phyloP scores from a whole-genome alignment of 345 rosid species.

The Crucihimalaya himalaica region DNA sequence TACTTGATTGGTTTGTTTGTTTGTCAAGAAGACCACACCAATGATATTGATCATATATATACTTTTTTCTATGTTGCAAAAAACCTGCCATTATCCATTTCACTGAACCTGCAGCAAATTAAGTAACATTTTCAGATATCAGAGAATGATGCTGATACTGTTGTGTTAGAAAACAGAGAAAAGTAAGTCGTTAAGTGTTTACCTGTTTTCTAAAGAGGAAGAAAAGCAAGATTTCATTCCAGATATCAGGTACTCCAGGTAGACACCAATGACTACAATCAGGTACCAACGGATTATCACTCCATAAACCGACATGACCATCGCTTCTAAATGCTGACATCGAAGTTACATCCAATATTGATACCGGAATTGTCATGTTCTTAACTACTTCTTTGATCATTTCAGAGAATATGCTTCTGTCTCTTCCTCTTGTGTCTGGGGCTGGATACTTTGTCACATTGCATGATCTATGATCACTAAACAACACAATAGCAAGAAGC shows the following conservation, averaged over 20 bases:
- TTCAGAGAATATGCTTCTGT: slow-evolving; percentile 57
- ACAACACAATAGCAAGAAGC: slow-evolving; percentile 15
- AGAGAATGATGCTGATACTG: background rate
- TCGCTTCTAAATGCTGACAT: slow-evolving; percentile 81
- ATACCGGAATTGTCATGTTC: slow-evolving; percentile 64
- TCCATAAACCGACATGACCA: slow-evolving; percentile 86
- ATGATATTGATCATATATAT: too few relatives aligned
- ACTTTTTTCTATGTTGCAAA: slow-evolving; percentile 11
- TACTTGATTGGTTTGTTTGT: too few relatives aligned
- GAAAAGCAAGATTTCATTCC: slow-evolving; percentile 81
- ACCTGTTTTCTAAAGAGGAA: slow-evolving; percentile 46
- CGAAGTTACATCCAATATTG: slow-evolving; percentile 64
- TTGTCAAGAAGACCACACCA: too few relatives aligned
- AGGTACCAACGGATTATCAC: slow-evolving; percentile 60
- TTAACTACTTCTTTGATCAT: slow-evolving; percentile 51
- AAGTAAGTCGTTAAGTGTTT: background rate
- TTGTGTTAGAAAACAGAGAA: background rate
- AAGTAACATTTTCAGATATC: background rate
- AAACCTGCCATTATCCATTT: slow-evolving; percentile 7
- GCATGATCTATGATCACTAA: slow-evolving; percentile 67
- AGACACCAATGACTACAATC: slow-evolving; percentile 98
- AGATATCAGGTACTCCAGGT: slow-evolving; percentile 86
- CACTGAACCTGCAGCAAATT: slow-evolving; percentile 31
- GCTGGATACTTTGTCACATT: slow-evolving; percentile 64
- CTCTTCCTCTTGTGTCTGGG: slow-evolving; percentile 56